A percentile compares a stretch with the other conserved stretches of the same genome.
Conservation (phyloP, 2,329 filamentous ascomycete species). For the Verticillium zaregamsianum region DNA sequence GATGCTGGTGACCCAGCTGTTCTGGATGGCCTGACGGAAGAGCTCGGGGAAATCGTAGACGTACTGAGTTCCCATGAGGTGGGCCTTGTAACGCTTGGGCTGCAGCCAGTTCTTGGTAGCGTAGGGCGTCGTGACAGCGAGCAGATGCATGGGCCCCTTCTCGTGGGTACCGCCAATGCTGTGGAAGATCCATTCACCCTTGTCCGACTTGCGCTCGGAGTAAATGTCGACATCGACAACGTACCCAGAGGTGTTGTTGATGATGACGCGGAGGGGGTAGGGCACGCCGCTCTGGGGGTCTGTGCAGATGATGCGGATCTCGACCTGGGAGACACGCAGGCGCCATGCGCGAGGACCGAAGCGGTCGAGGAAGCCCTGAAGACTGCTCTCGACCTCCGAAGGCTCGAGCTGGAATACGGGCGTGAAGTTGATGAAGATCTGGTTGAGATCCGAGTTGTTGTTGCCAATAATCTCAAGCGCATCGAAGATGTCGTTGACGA, state of each 20-base stretch:
- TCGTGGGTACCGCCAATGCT: slow-evolving; percentile 94
- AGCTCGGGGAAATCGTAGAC: slow-evolving; percentile 99
- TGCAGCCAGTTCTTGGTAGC: slow-evolving; percentile 98
- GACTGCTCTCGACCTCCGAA: slow-evolving; percentile 83
- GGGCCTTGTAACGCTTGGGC: slow-evolving; percentile 98
- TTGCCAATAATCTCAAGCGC: slow-evolving; percentile 98
- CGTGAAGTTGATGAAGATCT: slow-evolving; percentile 99
- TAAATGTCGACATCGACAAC: slow-evolving; percentile 98
- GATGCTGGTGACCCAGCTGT: slow-evolving; percentile 78
- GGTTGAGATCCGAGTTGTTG: slow-evolving; percentile 98
- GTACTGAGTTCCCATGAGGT: slow-evolving; percentile 98
- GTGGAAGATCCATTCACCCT: slow-evolving; percentile 97
- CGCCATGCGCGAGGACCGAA: slow-evolving; percentile 95
- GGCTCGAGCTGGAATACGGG: slow-evolving; percentile 92
- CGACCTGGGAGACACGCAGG: slow-evolving; percentile 91
- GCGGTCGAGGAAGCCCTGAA: slow-evolving; percentile 92
- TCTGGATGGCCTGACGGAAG: slow-evolving; percentile 96
- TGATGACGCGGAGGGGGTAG: slow-evolving; percentile 90
- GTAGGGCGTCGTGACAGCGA: slow-evolving; percentile 87
- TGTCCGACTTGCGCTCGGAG: slow-evolving; percentile 95
- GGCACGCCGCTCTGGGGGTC: slow-evolving; percentile 79
- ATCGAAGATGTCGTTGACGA: slow-evolving; percentile 97
- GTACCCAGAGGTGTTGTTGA: slow-evolving; percentile 97
- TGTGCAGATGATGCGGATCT: slow-evolving; percentile 98
- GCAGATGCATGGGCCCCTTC: slow-evolving; percentile 91